These are phyloP conservation scores for Termitomyces sp. DNA, from an alignment of 1,284 basidiomycete genomes.

Conservation along the genomic window DNA sequence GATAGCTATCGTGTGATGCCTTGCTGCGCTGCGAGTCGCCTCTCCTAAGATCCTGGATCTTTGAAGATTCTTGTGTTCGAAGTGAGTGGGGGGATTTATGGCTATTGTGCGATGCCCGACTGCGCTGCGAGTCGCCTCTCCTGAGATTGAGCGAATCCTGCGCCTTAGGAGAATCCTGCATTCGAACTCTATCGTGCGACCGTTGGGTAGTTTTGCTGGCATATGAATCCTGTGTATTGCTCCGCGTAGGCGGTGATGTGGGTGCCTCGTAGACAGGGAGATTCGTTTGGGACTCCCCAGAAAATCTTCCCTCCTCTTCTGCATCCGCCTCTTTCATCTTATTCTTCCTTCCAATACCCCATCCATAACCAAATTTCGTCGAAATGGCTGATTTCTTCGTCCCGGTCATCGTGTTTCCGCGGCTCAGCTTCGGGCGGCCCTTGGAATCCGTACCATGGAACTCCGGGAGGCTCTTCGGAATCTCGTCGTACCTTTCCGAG, in stretches of 20 bases:
- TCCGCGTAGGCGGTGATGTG: constrained; percentile 33
- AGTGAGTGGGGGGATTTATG: constrained; percentile 11
- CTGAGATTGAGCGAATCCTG: constrained; percentile 22
- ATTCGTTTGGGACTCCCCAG: constrained; percentile 29
- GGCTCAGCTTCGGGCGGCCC: constrained; percentile 36
- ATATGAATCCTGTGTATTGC: constrained; percentile 35
- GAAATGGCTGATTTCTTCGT: constrained; percentile 35
- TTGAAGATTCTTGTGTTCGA: constrained; percentile 22
- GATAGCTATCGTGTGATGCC: constrained; percentile 12
- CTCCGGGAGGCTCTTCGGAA: constrained; percentile 26
- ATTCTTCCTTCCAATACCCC: constrained; percentile 59
- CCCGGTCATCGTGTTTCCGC: constrained; percentile 52
- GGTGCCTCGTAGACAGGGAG: constrained; percentile 39
- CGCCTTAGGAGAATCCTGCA: constrained; percentile 21
- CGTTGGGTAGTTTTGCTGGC: constrained; percentile 28
- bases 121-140: constrained; percentile 24
- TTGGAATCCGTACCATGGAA: constrained; percentile 28
- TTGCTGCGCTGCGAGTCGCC: constrained; percentile 25
- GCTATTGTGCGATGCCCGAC: constrained; percentile 15
- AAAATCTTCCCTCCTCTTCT: constrained; percentile 22
- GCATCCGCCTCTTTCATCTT: constrained; percentile 38
- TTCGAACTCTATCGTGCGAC: constrained; percentile 22
- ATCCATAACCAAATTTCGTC: constrained; percentile 61
- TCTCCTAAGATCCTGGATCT: constrained; percentile 18
- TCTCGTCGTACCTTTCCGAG: constrained; percentile 52